Evolutionary conservation across 306 rosid genomes (phyloP), one percentile per base, ranked within the genome.

Genomic region (Prunus mongolica): DNA sequence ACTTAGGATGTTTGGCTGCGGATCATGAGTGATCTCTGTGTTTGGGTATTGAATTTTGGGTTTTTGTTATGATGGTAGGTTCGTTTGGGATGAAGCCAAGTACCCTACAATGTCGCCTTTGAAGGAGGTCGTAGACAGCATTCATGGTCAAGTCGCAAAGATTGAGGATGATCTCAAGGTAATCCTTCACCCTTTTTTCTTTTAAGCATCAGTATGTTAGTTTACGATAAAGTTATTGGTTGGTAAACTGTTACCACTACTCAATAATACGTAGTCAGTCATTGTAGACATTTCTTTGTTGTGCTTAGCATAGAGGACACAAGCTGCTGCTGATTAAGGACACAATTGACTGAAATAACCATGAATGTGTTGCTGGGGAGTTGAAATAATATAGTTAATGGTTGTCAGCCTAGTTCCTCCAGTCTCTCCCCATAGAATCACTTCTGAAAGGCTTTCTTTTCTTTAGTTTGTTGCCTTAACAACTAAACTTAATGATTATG

Each of bases 101-200:
- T 91, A 89, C 84, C 98, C 97, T 0, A 93, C 98, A 12, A 81
- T 93, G 92, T 88, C 97, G 3, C 89, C 97, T 67, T 76, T 93
- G 82, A 88, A 84, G 85, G 96, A 93, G 80, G 81, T 86, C 49
- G 85, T 93, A 24, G 96, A 91, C 80, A 80, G 87, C 27, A 89
- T 89, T 88, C 98, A 93, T 62, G 76, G 82, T 80, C 97, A 88
- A 82, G 96, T 93, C 19, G 89, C 98, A 64, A 91, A 91, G 84
- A 91, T 91, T 66, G 98, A 93, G 86, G 98, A 93, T 82, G 97
- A 91, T 85, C 98, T 93, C 63, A 93, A 93, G 92, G 98, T 88
- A 76, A 65, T 20, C 16, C 38, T 58, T 76, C 18, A 64, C 68
- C 38, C 58, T 46, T 57, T 74, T 79, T 32, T 47, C 25, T 24